Evolutionary conservation across 306 rosid species (phyloP), one percentile per base, ranked within the genome.

Genomic region (Lathyrus tuberosus): DNA sequence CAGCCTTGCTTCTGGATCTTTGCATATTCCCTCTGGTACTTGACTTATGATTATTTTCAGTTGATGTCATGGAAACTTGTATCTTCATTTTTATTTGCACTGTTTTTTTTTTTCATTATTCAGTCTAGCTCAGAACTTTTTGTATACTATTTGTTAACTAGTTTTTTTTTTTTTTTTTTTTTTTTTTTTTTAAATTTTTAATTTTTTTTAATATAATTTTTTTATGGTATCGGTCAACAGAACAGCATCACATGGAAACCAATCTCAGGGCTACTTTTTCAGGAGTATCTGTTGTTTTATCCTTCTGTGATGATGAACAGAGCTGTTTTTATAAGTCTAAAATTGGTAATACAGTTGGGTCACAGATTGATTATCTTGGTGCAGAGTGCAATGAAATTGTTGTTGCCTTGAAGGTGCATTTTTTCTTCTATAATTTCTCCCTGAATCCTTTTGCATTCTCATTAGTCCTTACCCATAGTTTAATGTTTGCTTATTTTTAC

Each of bases 1-100:
- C 31, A 91, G 78, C 84, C 97, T 94, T 83, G 98, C 98, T 84
- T 84, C 97, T 73, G 98, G 98, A 59, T 85, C 98, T 16, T 75
- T 90, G 84, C 85, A 81, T 67, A 76, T 87, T 77, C 83, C 91
- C 35, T 69, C 87, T 58, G 98, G 98, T 90, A 82, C 75, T 79
- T 76, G 65, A 66, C 69, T 63, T 43, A 28, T 68, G 16, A 48
- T 62, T 57, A 35, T 59, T 64, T 74, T 4, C 30, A 62, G 44
- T 67, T 35, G 16, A 41, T 43, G 52, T 41, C 20, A 12, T 54
- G 54, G 37, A 70, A 60, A 65, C 74, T 49, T 56, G 18, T 10
- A n/a, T 71, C 68, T 62, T 66, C 46, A 30, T 12, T 28, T 51
- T 30, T 42, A n/a, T 71, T 40, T 42, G 40, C 31, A n/a, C 24